Conservation (phyloP, 257 asterid species). For the Verbascum thapsus region DNA sequence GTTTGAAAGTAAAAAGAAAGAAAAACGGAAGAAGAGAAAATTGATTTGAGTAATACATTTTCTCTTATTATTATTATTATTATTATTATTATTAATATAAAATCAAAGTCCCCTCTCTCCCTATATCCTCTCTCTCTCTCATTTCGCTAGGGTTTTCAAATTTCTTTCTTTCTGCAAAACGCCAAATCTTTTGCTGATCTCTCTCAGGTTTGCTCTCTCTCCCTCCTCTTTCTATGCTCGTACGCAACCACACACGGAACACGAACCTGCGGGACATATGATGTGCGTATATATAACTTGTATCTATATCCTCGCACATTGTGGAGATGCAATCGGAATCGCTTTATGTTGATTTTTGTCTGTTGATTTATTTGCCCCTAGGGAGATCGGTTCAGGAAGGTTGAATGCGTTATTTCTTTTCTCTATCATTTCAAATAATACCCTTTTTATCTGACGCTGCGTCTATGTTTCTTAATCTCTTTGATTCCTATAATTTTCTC, state of each 20-base stretch:
- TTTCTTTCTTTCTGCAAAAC: slow-evolving; percentile 31
- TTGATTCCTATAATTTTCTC: neutral
- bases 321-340: slow-evolving; percentile 1
- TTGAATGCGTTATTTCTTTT: neutral
- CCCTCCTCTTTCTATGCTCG: slow-evolving; percentile 15
- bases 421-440: neutral
- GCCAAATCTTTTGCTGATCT: slow-evolving; percentile 25
- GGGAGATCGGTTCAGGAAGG: neutral
- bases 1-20: too few relatives aligned
- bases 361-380: slow-evolving; percentile 4
- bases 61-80: too few relatives aligned
- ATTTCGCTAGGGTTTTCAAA: slow-evolving; percentile 37
- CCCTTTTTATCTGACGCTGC: neutral
- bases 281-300: neutral
- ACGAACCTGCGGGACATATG: neutral
- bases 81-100: too few relatives aligned
- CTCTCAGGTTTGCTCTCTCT: slow-evolving; percentile 23
- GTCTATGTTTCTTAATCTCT: slow-evolving; percentile 16
- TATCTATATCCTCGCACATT: slow-evolving; percentile 2
- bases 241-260: neutral
- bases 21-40: too few relatives aligned
- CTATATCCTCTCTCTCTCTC: slow-evolving; percentile 24
- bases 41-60: too few relatives aligned
- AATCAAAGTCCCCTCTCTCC: too few relatives aligned
- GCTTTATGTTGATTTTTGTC: slow-evolving; percentile 4